Evolutionary conservation across 805 yeast genomes (phyloP).

Genomic region (Yarrowia phangngaensis): DNA sequence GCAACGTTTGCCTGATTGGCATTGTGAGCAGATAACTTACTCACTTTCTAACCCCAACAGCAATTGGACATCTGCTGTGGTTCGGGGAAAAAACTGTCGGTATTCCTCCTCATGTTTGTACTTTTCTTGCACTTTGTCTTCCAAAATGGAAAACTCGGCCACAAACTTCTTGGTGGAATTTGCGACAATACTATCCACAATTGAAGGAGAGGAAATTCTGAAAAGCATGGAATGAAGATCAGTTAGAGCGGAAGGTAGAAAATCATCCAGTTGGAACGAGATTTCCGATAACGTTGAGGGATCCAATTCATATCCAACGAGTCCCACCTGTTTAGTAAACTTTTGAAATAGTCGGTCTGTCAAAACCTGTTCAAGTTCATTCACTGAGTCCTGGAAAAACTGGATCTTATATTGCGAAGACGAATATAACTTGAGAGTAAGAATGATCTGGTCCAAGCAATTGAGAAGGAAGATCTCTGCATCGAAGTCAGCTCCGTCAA

Average conservation of each 20-base stretch:
- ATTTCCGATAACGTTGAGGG: slow-evolving; percentile 29
- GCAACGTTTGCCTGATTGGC: too few species aligned
- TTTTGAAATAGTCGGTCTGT: slow-evolving; percentile 33
- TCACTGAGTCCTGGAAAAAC: slow-evolving; percentile 33
- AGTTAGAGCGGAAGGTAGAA: slow-evolving; percentile 39
- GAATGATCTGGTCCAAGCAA: slow-evolving; percentile 39
- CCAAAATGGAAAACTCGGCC: slow-evolving; percentile 36
- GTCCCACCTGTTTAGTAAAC: slow-evolving; percentile 9
- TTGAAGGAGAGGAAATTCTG: slow-evolving; percentile 38
- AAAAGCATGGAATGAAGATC: slow-evolving; percentile 36
- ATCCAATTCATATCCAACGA: slow-evolving; percentile 20
- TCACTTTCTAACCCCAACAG: slow-evolving; percentile 30
- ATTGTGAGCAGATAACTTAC: too few species aligned
- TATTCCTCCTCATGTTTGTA: slow-evolving; percentile 31
- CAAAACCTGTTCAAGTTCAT: slow-evolving; percentile 35
- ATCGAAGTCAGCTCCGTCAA: slow-evolving; percentile 32
- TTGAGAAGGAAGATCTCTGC: slow-evolving; percentile 39
- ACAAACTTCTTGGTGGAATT: slow-evolving; percentile 38
- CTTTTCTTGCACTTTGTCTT: slow-evolving; percentile 33
- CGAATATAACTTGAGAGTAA: slow-evolving; percentile 36
- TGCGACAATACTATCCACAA: slow-evolving; percentile 36
- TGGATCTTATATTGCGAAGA: slow-evolving; percentile 37
- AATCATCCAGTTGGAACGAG: slow-evolving; percentile 36
- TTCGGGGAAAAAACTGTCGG: slow-evolving; percentile 34
- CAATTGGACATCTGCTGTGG: slow-evolving; percentile 35